These are phyloP conservation scores for Umbelopsis vinacea DNA, from an alignment of 192 early-diverging fungal genomes.

Conservation along the genomic window DNA sequence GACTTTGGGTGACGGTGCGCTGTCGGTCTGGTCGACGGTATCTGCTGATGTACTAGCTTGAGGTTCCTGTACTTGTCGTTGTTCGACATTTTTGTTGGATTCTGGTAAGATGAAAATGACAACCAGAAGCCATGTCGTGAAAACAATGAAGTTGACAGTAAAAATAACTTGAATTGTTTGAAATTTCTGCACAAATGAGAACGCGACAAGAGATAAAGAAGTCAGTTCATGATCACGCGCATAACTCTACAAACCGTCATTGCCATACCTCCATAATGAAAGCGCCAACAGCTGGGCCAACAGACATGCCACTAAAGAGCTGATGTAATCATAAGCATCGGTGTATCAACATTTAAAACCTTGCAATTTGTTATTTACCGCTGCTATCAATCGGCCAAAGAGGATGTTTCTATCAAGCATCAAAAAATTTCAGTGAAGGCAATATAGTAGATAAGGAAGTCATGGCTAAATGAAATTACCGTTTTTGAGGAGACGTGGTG, in stretches of 20 bases:
- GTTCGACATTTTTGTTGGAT: constrained; percentile 13
- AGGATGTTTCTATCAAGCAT: background rate
- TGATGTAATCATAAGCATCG: background rate
- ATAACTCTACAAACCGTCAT: background rate
- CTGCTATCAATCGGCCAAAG: constrained; percentile 9
- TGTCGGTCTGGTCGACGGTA: background rate
- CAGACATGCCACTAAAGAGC: constrained; percentile 8
- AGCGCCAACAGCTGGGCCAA: constrained; percentile 1
- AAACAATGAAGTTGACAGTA: background rate
- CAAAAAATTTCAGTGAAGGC: background rate
- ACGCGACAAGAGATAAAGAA: background rate
- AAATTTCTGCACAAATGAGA: background rate
- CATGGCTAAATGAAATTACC: background rate
- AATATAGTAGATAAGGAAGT: background rate
- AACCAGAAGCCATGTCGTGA: background rate
- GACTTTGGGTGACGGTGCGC: background rate
- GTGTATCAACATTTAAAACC: too few relatives aligned
- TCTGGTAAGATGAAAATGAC: constrained; percentile 12
- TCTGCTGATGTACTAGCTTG: background rate
- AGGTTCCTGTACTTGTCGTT: constrained; percentile 18
- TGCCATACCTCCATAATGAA: constrained; percentile 10
- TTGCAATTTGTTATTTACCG: background rate
- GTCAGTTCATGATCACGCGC: background rate
- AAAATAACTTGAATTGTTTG: background rate
- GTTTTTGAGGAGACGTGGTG: background rate